Conservation (phyloP, 208 protist genomes). For the Angomonas deanei region DNA sequence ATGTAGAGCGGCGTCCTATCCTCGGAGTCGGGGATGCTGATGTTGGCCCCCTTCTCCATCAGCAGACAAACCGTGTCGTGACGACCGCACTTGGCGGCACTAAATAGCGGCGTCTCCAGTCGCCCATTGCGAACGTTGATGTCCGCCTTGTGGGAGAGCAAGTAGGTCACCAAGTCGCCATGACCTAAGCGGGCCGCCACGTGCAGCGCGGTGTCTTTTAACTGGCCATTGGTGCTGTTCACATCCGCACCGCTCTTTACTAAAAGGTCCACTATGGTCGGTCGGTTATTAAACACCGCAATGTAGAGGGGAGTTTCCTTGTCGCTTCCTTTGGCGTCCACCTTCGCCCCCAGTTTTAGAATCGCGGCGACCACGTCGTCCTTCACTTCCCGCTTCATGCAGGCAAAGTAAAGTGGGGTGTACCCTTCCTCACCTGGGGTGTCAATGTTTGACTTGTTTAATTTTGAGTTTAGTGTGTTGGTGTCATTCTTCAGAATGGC, state of each 20-base stretch:
- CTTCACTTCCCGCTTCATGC: slow-evolving; percentile 65
- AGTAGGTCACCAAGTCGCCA: slow-evolving; percentile 29
- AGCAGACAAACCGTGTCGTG: slow-evolving; percentile 68
- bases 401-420: slow-evolving; percentile 78
- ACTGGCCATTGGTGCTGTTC: slow-evolving; percentile 42
- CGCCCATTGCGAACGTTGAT: slow-evolving; percentile 61
- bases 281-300: slow-evolving; percentile 62
- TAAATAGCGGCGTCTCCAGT: slow-evolving; percentile 77
- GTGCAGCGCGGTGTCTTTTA: slow-evolving; percentile 73
- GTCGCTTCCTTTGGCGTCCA: slow-evolving; percentile 55
- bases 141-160: slow-evolving; percentile 43
- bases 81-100: slow-evolving; percentile 54
- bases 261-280: slow-evolving; percentile 56
- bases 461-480: slow-evolving; percentile 9
- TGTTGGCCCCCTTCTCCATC: slow-evolving; percentile 49
- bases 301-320: slow-evolving; percentile 81
- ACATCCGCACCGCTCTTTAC: slow-evolving; percentile 53
- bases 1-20: slow-evolving; percentile 81
- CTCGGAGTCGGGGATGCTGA: slow-evolving; percentile 59
- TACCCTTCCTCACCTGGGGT: slow-evolving; percentile 46
- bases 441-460: slow-evolving; percentile 17
- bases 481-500: slow-evolving; percentile 28
- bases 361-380: slow-evolving; percentile 39
- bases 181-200: slow-evolving; percentile 51
- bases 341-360: slow-evolving; percentile 43